A percentile compares a stretch with the other conserved stretches of the same genome.
Evolutionary conservation across 768 basidiomycete genomes (phyloP).

Genomic region (Phanerochaete sordida): DNA sequence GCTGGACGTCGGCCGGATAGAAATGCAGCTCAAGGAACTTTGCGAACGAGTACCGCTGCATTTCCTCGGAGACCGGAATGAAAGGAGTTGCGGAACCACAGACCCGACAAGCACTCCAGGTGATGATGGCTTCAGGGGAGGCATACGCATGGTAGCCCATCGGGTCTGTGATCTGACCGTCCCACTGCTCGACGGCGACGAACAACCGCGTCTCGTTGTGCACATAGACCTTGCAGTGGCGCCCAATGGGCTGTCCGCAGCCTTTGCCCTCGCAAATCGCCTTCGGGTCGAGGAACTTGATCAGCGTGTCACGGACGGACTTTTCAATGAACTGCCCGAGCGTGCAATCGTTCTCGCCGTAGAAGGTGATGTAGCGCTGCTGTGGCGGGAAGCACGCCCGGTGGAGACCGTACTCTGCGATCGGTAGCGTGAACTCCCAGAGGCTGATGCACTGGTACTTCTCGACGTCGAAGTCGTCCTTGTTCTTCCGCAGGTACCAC

Average conservation of each 20-base stretch:
- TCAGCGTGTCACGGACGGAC: conserved; percentile 62
- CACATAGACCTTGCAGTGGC: conserved; percentile 87
- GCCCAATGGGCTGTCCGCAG: conserved; percentile 75
- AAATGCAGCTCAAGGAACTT: conserved; percentile 96
- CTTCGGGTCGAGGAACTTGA: conserved; percentile 68
- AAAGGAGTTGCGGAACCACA: conserved; percentile 82
- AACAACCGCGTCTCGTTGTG: conserved; percentile 83
- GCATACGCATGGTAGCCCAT: conserved; percentile 41
- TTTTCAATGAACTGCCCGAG: conserved; percentile 92
- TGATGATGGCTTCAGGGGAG: conserved; percentile 76
- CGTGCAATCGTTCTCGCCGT: conserved; percentile 89
- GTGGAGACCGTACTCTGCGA: conserved; percentile 59
- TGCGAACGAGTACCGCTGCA: conserved; percentile 91
- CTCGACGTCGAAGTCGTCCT: conserved; percentile 84
- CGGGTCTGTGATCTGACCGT: conserved; percentile 66
- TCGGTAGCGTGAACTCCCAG: conserved; percentile 77
- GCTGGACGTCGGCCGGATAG: conserved; percentile 83
- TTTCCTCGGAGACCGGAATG: conserved; percentile 86
- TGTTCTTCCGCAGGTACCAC: conserved; percentile 88
- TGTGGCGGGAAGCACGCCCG: conserved; percentile 77
- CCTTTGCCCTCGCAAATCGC: conserved; percentile 80
- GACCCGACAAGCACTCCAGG: conserved; percentile 85
- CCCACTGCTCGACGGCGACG: conserved; percentile 88
- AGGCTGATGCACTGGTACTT: conserved; percentile 89
- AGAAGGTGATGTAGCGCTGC: conserved; percentile 77